Evolutionary conservation across 345 rosid species (phyloP), one percentile per base, ranked within the genome.

Genomic region (Reutealis trisperma): DNA sequence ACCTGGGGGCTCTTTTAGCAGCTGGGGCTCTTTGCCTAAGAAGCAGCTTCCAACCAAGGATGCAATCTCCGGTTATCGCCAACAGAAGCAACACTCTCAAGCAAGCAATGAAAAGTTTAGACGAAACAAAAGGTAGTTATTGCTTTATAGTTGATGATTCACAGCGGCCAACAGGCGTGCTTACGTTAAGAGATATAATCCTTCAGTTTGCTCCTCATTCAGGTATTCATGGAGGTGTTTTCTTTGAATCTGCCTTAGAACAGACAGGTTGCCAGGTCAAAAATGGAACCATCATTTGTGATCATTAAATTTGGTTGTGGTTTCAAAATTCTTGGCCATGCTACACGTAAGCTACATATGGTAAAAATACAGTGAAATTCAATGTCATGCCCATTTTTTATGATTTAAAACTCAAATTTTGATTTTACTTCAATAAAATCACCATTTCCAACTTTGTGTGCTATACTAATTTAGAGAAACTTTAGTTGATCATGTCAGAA

Each of bases 151-250:
- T 85, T 11, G 79, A 85, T 66, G 81, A 76, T 47, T 69, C 54
- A 6, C 74, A 72, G 72, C 61, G 30, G 24, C 71, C 72, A 9
- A 54, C 8, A 0, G 85, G 77, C 2, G 22, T 85, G 62, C 74
- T 85, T 69, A 72, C 85, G 1, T 58, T 63, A 32, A 79, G 86
- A 74, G 83, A 84, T 27, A 73, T 80, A 51, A 78, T 85, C 25
- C 30, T 78, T 52, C 86, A 87, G 75, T 85, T 85, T 67, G 86
- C 86, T 16, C 87, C 87, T 0, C 85, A 85, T 77, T 82, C 87
- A 5, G 71, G 61, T 12, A 47, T 85, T 44, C 83, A 78, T 11
- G 86, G 88, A 68, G 84, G 79, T 49, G 78, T 85, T 4, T 84
- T 84, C 78, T 87, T 87, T 19, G 86, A 79, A 62, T 70, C 74